These are phyloP conservation scores for Yamadazyma endophytica DNA, from an alignment of 805 yeast genomes.

Conservation along the genomic window DNA sequence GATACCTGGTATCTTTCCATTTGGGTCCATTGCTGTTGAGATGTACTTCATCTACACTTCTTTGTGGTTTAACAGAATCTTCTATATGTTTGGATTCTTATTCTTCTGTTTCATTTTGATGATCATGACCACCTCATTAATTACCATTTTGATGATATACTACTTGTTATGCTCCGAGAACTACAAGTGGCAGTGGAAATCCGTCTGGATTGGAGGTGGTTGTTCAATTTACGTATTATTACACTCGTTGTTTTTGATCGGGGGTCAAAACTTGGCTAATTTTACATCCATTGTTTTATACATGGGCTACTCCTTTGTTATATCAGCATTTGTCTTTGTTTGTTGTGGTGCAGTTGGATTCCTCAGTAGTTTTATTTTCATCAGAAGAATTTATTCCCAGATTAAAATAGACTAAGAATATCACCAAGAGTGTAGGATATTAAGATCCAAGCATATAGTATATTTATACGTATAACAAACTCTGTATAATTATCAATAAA, in stretches of 20 bases:
- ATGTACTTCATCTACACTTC: conserved; percentile 89
- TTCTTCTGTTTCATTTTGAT: conserved; percentile 83
- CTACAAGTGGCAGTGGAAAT: conserved; percentile 97
- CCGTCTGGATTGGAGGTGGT: conserved; percentile 83
- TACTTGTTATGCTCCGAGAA: conserved; percentile 85
- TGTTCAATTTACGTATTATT: conserved; percentile 79
- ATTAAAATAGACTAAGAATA: conserved; percentile 70
- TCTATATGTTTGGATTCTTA: conserved; percentile 96
- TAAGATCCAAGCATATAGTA: background rate
- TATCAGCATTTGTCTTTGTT: conserved; percentile 68
- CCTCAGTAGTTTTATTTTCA: conserved; percentile 66
- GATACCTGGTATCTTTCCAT: conserved; percentile 88
- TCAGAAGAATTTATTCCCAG: conserved; percentile 73
- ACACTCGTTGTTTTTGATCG: conserved; percentile 74
- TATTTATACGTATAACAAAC: background rate
- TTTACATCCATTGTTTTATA: conserved; percentile 73
- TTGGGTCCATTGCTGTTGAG: conserved; percentile 92
- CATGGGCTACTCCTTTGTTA: conserved; percentile 74
- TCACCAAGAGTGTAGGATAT: background rate
- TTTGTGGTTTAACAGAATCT: conserved; percentile 89
- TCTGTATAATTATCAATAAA: background rate
- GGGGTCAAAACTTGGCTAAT: conserved; percentile 61
- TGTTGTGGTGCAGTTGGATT: conserved; percentile 89
- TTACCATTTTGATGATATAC: conserved; percentile 76
- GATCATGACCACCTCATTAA: conserved; percentile 75